A percentile compares a stretch with the other conserved stretches of the same genome.
Conservation (phyloP, 2,329 filamentous ascomycete genomes). For the Pseudocercospora pini-densiflorae region DNA sequence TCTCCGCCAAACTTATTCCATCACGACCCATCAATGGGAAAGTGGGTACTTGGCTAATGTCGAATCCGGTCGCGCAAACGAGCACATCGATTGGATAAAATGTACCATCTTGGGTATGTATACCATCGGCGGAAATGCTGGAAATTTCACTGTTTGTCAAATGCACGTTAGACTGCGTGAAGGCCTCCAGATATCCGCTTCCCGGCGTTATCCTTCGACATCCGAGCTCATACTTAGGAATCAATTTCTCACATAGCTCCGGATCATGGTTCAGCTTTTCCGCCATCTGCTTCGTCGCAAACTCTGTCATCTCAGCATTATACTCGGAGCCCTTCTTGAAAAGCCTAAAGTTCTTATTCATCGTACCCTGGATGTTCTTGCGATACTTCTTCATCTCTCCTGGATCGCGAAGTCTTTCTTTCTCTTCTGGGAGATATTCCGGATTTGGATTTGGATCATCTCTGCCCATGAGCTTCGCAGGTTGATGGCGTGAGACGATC, state of each 20-base stretch:
- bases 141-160: slow-evolving; percentile 46
- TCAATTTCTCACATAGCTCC: slow-evolving; percentile 56
- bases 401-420: slow-evolving; percentile 42
- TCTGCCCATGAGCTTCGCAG: slow-evolving; percentile 26
- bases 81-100: slow-evolving; percentile 51
- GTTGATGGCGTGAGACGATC: slow-evolving; percentile 37
- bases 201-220: slow-evolving; percentile 57
- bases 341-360: slow-evolving; percentile 50
- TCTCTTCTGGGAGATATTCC: slow-evolving; percentile 36
- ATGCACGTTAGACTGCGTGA: slow-evolving; percentile 51
- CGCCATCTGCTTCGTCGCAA: slow-evolving; percentile 59
- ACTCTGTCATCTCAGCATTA: slow-evolving; percentile 54
- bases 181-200: slow-evolving; percentile 56
- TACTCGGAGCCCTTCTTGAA: slow-evolving; percentile 50
- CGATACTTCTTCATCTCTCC: slow-evolving; percentile 49
- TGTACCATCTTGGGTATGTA: slow-evolving; percentile 45
- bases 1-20: slow-evolving; percentile 30
- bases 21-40: slow-evolving; percentile 46
- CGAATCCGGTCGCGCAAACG: slow-evolving; percentile 50
- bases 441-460: slow-evolving; percentile 31
- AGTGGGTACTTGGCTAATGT: slow-evolving; percentile 41
- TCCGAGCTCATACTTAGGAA: slow-evolving; percentile 50
- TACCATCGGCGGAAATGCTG: slow-evolving; percentile 43
- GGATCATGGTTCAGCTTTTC: slow-evolving; percentile 58
- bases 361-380: slow-evolving; percentile 49